These are phyloP conservation scores for Phytophthora pinifolia DNA, from an alignment of 352 stramenopile species.

Conservation along the genomic window DNA sequence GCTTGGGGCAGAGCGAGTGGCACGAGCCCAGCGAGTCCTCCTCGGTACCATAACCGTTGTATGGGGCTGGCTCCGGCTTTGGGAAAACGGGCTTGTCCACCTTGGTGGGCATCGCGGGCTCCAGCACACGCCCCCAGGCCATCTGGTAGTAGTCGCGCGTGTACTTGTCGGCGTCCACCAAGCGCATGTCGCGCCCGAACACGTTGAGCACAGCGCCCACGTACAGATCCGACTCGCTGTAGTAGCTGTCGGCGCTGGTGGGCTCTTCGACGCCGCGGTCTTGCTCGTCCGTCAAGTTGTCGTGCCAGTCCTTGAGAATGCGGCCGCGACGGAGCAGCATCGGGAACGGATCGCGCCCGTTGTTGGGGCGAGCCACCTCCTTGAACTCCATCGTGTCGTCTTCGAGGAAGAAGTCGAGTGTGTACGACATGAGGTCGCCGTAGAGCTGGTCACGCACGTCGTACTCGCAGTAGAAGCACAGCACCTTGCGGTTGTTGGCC, in stretches of 20 bases:
- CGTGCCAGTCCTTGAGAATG: slow-evolving; percentile 69
- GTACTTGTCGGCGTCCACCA: slow-evolving; percentile 81
- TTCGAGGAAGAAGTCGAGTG: slow-evolving; percentile 85
- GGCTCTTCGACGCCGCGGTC: slow-evolving; percentile 78
- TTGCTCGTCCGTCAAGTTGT: slow-evolving; percentile 69
- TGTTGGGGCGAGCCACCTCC: slow-evolving; percentile 79
- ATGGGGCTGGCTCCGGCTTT: slow-evolving; percentile 58
- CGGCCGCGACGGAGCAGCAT: slow-evolving; percentile 63
- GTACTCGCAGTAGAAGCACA: slow-evolving; percentile 87
- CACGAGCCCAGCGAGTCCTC: slow-evolving; percentile 77
- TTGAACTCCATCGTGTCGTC: slow-evolving; percentile 91
- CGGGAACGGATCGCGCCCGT: slow-evolving; percentile 80
- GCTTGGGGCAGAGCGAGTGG: slow-evolving; percentile 62
- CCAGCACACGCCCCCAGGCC: slow-evolving; percentile 58
- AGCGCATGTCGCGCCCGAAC: slow-evolving; percentile 60
- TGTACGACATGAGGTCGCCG: slow-evolving; percentile 79
- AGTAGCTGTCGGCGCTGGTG: slow-evolving; percentile 61
- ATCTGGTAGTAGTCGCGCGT: slow-evolving; percentile 77
- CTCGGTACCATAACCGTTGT: slow-evolving; percentile 78
- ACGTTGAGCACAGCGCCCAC: slow-evolving; percentile 72
- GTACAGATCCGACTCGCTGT: slow-evolving; percentile 66
- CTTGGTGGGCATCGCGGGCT: slow-evolving; percentile 39
- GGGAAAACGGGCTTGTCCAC: slow-evolving; percentile 50
- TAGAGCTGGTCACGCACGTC: slow-evolving; percentile 81
- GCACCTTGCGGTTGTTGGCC: slow-evolving; percentile 82